Base-by-base conservation (phyloP, 1,284 basidiomycete genomes). In the Hortiboletus rubellus region DNA sequence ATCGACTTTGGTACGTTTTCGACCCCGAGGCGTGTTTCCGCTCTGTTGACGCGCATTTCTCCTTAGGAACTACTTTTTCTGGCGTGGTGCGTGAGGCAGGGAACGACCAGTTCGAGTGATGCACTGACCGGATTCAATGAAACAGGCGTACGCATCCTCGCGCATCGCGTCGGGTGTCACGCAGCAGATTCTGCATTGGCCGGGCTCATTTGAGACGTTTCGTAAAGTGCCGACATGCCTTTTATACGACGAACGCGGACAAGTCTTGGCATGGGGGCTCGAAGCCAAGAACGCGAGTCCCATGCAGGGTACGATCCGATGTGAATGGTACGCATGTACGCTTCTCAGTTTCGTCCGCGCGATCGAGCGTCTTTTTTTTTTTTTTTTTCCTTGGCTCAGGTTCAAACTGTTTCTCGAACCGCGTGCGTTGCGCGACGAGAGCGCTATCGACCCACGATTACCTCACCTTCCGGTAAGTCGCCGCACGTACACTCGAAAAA, bases 341-440 rank as follows among this genome's bases (percentile, higher is more conserved):
- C 30, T 42, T 17, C 44, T 37, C 30, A 12, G 17, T 6, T 37
- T 24, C 45, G 18, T 38, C 27, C 37, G 24, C 42, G 11, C 44
- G 36, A 52, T 52, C 46, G 17, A 33, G 15, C 24, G 24, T 48
- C 59, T 40, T 30, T 27, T 27, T 27, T 27, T 18, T 18, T 18
- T 18, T 18, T 18, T 18, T 18, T 18, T 18, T 18, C 18, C 18
- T 18, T 18, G 27, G 27, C 27, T 27, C 57, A 82, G 83, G 82
- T 85, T 93, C 78, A 93, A 93, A 68, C 74, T 92, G 52, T 92
- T 89, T 72, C 77, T 93, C 54, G 89, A 92, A 65, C 91, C 91
- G 2, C 81, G 81, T 53, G 87, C 82, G 2, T 76, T 92, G 44
- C 83, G 90, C 37, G 88, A 91, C 65, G 82, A 86, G 62, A 76